Conservation (phyloP, 2,329 filamentous ascomycete species). For the Phyllosticta citribraziliensis region DNA sequence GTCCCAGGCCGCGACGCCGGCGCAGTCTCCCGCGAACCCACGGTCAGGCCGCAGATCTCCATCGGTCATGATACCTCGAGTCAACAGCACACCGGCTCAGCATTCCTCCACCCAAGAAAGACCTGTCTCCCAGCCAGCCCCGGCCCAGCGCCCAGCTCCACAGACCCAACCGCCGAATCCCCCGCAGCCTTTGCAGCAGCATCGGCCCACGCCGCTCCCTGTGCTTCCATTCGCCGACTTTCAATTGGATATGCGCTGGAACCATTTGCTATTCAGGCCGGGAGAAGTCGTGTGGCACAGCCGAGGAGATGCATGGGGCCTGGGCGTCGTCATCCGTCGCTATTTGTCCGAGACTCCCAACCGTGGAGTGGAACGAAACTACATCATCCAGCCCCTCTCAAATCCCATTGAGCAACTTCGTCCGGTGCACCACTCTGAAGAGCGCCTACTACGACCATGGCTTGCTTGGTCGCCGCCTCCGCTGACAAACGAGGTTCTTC, state of each 20-base stretch:
- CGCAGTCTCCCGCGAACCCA: not conserved
- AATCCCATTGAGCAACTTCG: slow-evolving; percentile 32
- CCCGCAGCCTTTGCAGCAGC: not conserved
- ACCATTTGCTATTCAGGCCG: slow-evolving; percentile 41
- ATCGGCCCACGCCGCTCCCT: not conserved
- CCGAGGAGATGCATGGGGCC: slow-evolving; percentile 42
- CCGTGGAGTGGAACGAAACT: slow-evolving; percentile 22
- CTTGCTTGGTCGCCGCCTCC: slow-evolving; percentile 47
- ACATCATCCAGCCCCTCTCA: slow-evolving; percentile 41
- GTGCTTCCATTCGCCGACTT: slow-evolving; percentile 36
- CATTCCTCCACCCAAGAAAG: not conserved
- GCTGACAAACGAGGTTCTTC: slow-evolving; percentile 38
- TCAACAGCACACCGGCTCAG: not conserved
- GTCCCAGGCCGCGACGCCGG: not conserved
- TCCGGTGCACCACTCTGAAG: slow-evolving; percentile 33
- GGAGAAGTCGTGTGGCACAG: slow-evolving; percentile 51
- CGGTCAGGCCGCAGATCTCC: not conserved
- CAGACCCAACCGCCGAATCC: not conserved
- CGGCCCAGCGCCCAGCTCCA: not conserved
- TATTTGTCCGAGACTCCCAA: slow-evolving; percentile 27
- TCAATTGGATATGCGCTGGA: slow-evolving; percentile 37
- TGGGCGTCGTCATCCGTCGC: slow-evolving; percentile 42
- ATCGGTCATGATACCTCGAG: not conserved
- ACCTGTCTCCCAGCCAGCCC: not conserved
- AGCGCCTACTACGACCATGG: slow-evolving; percentile 44